A percentile compares a stretch with the other conserved stretches of the same genome.
Conservation (phyloP, 495 filamentous ascomycete genomes). For the Penicillium bovifimosum region DNA sequence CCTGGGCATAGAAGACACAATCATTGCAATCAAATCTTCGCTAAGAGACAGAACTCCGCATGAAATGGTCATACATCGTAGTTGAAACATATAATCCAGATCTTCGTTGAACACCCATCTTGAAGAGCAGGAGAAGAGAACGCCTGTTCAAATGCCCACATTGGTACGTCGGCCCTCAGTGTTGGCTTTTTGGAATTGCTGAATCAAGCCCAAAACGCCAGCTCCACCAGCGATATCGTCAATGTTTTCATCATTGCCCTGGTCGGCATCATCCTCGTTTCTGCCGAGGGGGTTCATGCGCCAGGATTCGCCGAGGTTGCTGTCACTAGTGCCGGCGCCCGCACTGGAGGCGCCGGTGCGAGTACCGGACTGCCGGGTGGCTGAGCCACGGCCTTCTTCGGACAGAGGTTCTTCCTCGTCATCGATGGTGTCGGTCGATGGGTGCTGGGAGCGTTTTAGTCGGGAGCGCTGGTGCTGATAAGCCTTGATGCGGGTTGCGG, state of each 20-base stretch:
- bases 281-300: slow-evolving; percentile 49
- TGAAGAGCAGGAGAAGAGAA: neutral
- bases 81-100: neutral
- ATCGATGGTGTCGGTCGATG: slow-evolving; percentile 35
- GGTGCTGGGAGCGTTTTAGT: slow-evolving; percentile 30
- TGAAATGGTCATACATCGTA: slow-evolving; percentile 2
- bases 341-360: slow-evolving; percentile 36
- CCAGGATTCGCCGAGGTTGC: slow-evolving; percentile 61
- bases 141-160: slow-evolving; percentile 29
- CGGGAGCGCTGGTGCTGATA: slow-evolving; percentile 42
- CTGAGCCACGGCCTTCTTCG: slow-evolving; percentile 20
- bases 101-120: neutral
- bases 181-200: slow-evolving; percentile 85
- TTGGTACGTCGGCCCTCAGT: slow-evolving; percentile 51
- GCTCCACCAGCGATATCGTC: slow-evolving; percentile 46
- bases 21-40: neutral
- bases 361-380: slow-evolving; percentile 19
- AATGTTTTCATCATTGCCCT: slow-evolving; percentile 46
- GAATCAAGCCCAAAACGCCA: slow-evolving; percentile 75
- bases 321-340: slow-evolving; percentile 45
- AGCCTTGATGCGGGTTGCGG: slow-evolving; percentile 34
- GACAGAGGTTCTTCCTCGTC: slow-evolving; percentile 37
- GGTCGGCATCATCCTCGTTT: slow-evolving; percentile 39
- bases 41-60: neutral
- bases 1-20: too few relatives aligned